Conservation (phyloP, 805 yeast species). For the Priceomyces carsonii region DNA sequence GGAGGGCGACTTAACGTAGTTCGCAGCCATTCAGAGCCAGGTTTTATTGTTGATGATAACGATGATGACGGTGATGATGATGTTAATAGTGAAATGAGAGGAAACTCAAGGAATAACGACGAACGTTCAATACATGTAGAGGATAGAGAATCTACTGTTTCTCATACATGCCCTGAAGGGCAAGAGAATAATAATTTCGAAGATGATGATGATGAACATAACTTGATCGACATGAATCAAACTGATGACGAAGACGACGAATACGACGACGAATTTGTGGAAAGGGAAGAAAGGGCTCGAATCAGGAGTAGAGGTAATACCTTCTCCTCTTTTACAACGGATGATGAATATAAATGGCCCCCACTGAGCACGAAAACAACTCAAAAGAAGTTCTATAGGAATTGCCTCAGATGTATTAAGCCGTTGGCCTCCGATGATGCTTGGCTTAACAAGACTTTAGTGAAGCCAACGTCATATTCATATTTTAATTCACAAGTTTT, state of each 20-base stretch:
- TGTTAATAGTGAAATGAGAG: neutral
- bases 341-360: constrained; percentile 52
- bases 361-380: constrained; percentile 28
- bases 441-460: constrained; percentile 52
- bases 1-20: no score
- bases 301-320: constrained; percentile 7
- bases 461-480: constrained; percentile 37
- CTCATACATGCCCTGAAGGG: constrained; percentile 9
- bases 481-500: constrained; percentile 18
- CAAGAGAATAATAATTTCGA: constrained; percentile 19
- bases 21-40: neutral
- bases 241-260: constrained; percentile 31
- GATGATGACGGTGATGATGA: constrained; percentile 20
- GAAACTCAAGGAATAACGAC: neutral
- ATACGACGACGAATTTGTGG: constrained; percentile 19
- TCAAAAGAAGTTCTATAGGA: constrained; percentile 42
- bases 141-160: constrained; percentile 14
- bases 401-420: constrained; percentile 58
- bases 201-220: constrained; percentile 28
- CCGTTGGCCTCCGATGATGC: constrained; percentile 51
- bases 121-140: neutral
- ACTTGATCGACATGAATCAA: constrained; percentile 27
- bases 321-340: constrained; percentile 9
- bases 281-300: constrained; percentile 11
- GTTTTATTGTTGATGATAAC: constrained; percentile 18